phyloP scores from a whole-genome alignment of 208 protist species.

The Crithidia fasciculata region DNA sequence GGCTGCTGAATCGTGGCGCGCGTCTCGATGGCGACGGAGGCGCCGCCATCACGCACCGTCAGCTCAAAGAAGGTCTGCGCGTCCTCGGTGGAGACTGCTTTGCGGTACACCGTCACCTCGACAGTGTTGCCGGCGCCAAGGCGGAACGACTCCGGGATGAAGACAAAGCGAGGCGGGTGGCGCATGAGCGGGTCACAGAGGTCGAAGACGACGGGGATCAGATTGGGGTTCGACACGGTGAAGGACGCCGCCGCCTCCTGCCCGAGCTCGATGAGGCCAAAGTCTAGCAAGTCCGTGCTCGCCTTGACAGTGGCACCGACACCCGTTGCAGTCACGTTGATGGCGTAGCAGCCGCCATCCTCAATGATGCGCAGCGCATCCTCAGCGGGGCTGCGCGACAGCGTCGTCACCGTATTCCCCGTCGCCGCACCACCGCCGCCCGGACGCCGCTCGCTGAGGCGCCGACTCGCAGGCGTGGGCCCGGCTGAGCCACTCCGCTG shows the following conservation, averaged over 20 bases:
- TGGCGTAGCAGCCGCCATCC: slow-evolving; percentile 35
- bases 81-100: slow-evolving; percentile 74
- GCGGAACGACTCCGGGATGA: slow-evolving; percentile 72
- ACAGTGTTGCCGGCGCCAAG: slow-evolving; percentile 81
- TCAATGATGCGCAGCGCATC: slow-evolving; percentile 71
- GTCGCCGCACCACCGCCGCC: slow-evolving; percentile 32
- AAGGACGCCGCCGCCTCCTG: slow-evolving; percentile 78
- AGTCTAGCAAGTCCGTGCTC: slow-evolving; percentile 84
- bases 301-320: slow-evolving; percentile 79
- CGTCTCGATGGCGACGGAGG: slow-evolving; percentile 80
- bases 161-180: slow-evolving; percentile 84
- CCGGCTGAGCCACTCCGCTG: slow-evolving; percentile 11
- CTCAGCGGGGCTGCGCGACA: slow-evolving; percentile 36
- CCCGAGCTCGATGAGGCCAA: slow-evolving; percentile 85
- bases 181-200: slow-evolving; percentile 80
- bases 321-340: slow-evolving; percentile 60
- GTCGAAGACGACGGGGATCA: slow-evolving; percentile 76
- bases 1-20: slow-evolving; percentile 83
- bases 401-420: slow-evolving; percentile 44
- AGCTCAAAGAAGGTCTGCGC: slow-evolving; percentile 90
- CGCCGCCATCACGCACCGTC: slow-evolving; percentile 75
- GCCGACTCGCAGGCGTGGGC: slow-evolving; percentile 46
- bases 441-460: slow-evolving; percentile 49
- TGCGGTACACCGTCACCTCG: slow-evolving; percentile 89
- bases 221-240: slow-evolving; percentile 89